phyloP scores from a whole-genome alignment of 345 rosid species.

The Camelina neglecta region DNA sequence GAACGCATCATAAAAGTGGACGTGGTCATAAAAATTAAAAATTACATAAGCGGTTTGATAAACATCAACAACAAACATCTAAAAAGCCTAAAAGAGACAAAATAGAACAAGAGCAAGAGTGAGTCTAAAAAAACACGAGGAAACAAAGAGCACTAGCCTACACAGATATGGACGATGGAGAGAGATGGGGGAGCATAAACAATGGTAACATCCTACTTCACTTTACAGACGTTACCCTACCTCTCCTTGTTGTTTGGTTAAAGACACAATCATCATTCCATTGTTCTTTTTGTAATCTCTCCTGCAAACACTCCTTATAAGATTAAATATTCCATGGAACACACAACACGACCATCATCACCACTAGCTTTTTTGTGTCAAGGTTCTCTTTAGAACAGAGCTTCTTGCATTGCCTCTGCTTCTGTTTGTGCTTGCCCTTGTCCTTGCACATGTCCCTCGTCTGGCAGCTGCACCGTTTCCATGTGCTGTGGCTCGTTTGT shows the following conservation, averaged over 20 bases:
- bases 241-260: conserved; percentile 42
- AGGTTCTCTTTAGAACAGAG: conserved; percentile 32
- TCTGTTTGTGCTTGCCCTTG: conserved; percentile 37
- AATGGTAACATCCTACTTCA: conserved; percentile 44
- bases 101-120: conserved; percentile 27
- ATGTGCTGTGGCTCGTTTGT: conserved; percentile 40
- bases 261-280: conserved; percentile 40
- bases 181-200: conserved; percentile 23
- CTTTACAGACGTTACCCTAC: conserved; percentile 43
- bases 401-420: conserved; percentile 46
- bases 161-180: conserved; percentile 28
- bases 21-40: conserved; percentile 14
- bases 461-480: conserved; percentile 32
- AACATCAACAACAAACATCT: conserved; percentile 37
- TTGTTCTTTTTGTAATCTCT: not conserved
- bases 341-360: conserved; percentile 33
- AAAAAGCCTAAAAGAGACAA: conserved; percentile 26
- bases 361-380: conserved; percentile 15
- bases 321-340: conserved; percentile 22
- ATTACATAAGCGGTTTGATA: not conserved
- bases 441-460: conserved; percentile 27
- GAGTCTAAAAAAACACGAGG: conserved; percentile 21
- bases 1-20: conserved; percentile 24
- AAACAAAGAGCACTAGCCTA: conserved; percentile 30
- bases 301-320: conserved; percentile 38